phyloP scores from a whole-genome alignment of 164 flowering plant species.

The Euptelea pleiosperma region DNA sequence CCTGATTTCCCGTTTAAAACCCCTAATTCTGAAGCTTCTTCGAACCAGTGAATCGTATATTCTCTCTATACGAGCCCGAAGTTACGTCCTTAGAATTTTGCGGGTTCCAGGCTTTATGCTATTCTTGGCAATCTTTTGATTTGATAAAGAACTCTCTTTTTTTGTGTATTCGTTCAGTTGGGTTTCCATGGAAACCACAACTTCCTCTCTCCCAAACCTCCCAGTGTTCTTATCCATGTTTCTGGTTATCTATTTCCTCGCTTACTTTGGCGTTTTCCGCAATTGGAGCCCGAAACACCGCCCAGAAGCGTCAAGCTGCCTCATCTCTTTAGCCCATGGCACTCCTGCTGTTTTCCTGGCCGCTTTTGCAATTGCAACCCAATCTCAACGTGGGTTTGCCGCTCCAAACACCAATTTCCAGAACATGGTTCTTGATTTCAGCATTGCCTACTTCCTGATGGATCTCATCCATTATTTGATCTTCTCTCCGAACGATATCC shows the following conservation, averaged over 20 bases:
- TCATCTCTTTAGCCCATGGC: constrained; percentile 75
- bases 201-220: constrained; percentile 23
- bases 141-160: too few species aligned
- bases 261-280: constrained; percentile 54
- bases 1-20: not conserved
- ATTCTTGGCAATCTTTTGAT: too few species aligned
- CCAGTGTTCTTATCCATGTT: constrained; percentile 48
- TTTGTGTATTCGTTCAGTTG: not conserved
- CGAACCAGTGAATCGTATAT: not conserved
- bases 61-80: too few species aligned
- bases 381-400: constrained; percentile 37
- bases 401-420: constrained; percentile 55
- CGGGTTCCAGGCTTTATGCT: not conserved
- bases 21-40: not conserved
- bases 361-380: constrained; percentile 24
- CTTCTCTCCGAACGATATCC: constrained; percentile 63
- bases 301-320: constrained; percentile 76
- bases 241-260: constrained; percentile 45
- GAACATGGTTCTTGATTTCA: constrained; percentile 62
- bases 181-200: constrained; percentile 32
- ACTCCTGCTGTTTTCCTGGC: constrained; percentile 80
- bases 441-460: constrained; percentile 69
- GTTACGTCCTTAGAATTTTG: too few species aligned
- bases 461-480: constrained; percentile 70
- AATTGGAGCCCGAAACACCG: constrained; percentile 55